These are phyloP conservation scores for Diaporthe humulicola DNA, from an alignment of 2,329 filamentous ascomycete genomes.

Conservation along the genomic window DNA sequence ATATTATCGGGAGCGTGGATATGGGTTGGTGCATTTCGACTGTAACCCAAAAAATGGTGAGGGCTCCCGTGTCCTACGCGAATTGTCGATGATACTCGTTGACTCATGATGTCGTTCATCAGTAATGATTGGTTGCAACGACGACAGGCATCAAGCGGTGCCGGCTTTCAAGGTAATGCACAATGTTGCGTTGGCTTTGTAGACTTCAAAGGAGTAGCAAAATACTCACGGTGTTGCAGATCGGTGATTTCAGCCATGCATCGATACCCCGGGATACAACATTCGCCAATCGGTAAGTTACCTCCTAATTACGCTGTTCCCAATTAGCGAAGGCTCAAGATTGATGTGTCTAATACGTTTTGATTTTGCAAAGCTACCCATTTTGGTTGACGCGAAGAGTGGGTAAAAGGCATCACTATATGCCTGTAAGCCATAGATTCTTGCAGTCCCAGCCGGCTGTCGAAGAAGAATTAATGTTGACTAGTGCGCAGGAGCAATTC, in stretches of 20 bases:
- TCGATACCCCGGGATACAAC: background rate
- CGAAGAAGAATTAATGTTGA: background rate
- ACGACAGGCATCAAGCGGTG: background rate
- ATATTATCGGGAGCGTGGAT: background rate
- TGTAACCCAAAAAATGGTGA: slow-evolving; percentile 12
- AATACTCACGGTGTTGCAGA: background rate
- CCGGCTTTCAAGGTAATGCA: slow-evolving; percentile 15
- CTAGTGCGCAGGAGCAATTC: slow-evolving; percentile 1
- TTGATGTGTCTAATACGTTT: background rate
- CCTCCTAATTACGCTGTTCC: too few species aligned
- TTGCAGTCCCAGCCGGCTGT: background rate
- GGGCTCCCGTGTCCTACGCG: too few species aligned
- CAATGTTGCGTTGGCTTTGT: background rate
- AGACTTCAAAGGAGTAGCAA: background rate
- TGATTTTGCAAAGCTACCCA: background rate
- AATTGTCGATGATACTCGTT: background rate
- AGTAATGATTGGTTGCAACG: slow-evolving; percentile 1
- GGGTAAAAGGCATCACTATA: background rate
- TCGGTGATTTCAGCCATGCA: background rate
- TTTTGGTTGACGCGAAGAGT: background rate
- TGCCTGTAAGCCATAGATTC: background rate
- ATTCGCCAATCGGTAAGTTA: background rate
- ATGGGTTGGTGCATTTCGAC: slow-evolving; percentile 15
- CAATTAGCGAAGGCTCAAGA: too few species aligned
- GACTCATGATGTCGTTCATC: background rate